Evolutionary conservation across 2,329 filamentous ascomycete species (phyloP), one percentile per base, ranked within the genome.

Genomic region (Diaporthe caulivora): DNA sequence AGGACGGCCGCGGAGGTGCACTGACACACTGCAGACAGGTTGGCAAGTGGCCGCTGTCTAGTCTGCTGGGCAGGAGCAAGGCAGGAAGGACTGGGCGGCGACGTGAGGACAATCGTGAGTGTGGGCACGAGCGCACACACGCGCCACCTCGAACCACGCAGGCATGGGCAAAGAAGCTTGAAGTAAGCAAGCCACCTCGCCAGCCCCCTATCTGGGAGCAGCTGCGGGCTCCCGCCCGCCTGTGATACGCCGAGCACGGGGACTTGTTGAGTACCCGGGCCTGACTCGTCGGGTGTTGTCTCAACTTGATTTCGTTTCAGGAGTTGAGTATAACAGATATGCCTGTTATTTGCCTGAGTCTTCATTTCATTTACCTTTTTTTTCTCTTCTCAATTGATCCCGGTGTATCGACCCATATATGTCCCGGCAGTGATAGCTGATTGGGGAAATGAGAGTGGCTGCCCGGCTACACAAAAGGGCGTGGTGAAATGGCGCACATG

Each of bases 271-370:
- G 10, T 34, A 34, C 29, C 10, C 40, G 17, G 17, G 8, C 60
- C 42, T 65, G 60, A 65, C 60, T 65, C 60, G 60, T 51, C 29
- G 18, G 60, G 7, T 13, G 60, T 49, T 21, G 40, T 44, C 26
- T 65, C 42, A 24, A 37, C 13, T 24, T 29, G 60, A 24, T 49
- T n/a, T 21, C 34, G 44, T 65, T 65, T 65, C 60, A 65, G 60
- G 26, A 18, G 11, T 21, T 37, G 29, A 21, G 42, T 21, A 37
- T 24, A 17, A 21, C 3, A 26, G 6, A 18, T 26, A 26, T 26
- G 57, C 15, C 57, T 13, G 26, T 15, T 21, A 24, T 34, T 34
- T 17, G 42, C 18, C 42, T 34, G n/a, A 21, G 26, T 42, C 0
- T 26, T 24, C 34, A 34, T 26, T 24, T 26, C 17, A 10, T 1